These are phyloP conservation scores for Stemphylium beticola DNA, from an alignment of 2,329 filamentous ascomycete species.

Conservation along the genomic window DNA sequence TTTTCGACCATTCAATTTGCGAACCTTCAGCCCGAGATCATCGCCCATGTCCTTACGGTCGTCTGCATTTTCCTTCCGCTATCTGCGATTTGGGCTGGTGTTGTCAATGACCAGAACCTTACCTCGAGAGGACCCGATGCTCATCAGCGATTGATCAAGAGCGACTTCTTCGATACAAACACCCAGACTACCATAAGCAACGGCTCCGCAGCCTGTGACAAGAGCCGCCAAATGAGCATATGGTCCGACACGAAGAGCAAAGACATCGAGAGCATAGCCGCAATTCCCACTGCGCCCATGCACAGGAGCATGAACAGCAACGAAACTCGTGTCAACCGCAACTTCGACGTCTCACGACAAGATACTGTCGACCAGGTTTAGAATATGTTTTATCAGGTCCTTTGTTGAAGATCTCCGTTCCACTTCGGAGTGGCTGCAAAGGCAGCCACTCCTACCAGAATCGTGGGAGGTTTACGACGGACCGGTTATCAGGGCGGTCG, in stretches of 20 bases:
- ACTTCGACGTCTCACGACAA: conserved; percentile 29
- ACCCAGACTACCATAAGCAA: conserved; percentile 9
- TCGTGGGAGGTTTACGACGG: too few species aligned
- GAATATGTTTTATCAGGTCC: not conserved
- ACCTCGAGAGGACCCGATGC: conserved; percentile 28
- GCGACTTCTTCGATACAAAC: conserved; percentile 27
- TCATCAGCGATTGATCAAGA: conserved; percentile 36
- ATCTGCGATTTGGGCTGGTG: conserved; percentile 68
- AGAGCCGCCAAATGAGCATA: conserved; percentile 25
- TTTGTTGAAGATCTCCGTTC: not conserved
- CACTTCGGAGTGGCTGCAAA: not conserved
- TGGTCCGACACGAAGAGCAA: conserved; percentile 25
- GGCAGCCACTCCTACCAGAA: not conserved
- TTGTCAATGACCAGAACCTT: conserved; percentile 33
- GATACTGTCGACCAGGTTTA: conserved; percentile 17
- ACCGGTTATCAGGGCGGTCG: not conserved
- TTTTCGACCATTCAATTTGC: conserved; percentile 66
- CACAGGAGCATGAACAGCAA: conserved; percentile 15
- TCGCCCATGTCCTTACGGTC: conserved; percentile 62
- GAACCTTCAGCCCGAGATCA: conserved; percentile 59
- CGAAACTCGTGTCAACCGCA: conserved; percentile 28
- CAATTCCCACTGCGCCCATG: conserved; percentile 1
- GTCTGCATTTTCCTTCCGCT: conserved; percentile 69
- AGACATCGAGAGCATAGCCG: conserved; percentile 19
- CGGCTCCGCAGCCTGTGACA: conserved; percentile 21